Evolutionary conservation across 116 monocot genomes (phyloP), one percentile per base, ranked within the genome.

Genomic region (Iris pallida): DNA sequence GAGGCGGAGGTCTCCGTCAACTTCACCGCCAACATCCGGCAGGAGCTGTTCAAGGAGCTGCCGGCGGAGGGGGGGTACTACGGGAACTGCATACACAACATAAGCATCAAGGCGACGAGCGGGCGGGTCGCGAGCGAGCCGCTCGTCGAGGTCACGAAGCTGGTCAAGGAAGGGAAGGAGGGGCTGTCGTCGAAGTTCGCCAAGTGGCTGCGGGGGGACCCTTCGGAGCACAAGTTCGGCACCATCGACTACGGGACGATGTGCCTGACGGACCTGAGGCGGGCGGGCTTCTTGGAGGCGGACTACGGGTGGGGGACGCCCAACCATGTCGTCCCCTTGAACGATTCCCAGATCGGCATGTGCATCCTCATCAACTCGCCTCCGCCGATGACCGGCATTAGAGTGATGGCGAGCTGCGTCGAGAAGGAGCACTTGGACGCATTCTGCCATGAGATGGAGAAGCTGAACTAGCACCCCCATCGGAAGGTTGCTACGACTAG

Each of bases 301-400:
- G 76, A 81, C 46, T 81, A 76, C 44, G 76, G 81, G 0, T 81
- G 76, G 76, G 81, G 81, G 5, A 42, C 48, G 55, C 81, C 81
- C 46, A 51, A 62, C 42, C 63, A 68, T 1, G 73, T 79, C 6
- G 79, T 79, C 55, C 79, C 73, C 0, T n/a, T 79, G 54, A 67
- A 53, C 5, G 53, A 67, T 41, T 67, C 67, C 2, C 54, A 67
- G 67, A 67, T 67, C 43, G 54, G 55, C 43, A 54, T 67, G 42
- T 67, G 67, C 68, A n/a, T 79, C 55, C 57, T 63, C 42, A 11
- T 30, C 30, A 30, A 73, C 68, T 69, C 55, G 48, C 15, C 68
- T 63, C 56, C 79, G 8, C 42, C 55, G 15, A 55, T 4, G 53
- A 18, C 8, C 18, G 67, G 67, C 7, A 17, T 47, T 0, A 4